phyloP scores from a whole-genome alignment of 2,329 filamentous ascomycete genomes.

The Aspergillus ustus region DNA sequence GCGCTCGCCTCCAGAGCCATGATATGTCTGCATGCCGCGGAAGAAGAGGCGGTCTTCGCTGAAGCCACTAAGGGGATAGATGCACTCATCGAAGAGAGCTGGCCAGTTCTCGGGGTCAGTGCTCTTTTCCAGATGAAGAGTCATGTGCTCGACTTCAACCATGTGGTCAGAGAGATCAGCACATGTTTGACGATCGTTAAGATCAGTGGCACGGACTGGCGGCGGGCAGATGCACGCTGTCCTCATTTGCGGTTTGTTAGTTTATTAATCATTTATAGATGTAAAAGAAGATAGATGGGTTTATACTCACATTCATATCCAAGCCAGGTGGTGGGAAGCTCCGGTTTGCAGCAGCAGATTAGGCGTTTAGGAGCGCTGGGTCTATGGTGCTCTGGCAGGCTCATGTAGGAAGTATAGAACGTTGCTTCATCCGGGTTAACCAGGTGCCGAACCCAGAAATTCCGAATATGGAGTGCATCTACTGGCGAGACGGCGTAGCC shows the following conservation, averaged over 20 bases:
- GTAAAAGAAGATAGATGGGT: background rate
- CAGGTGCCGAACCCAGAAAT: conserved; percentile 50
- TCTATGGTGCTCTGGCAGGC: conserved; percentile 21
- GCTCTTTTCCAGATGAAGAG: conserved; percentile 27
- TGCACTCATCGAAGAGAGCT: conserved; percentile 27
- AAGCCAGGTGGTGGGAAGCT: conserved; percentile 33
- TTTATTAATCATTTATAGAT: background rate
- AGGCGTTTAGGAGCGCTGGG: conserved; percentile 26
- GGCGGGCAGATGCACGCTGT: conserved; percentile 45
- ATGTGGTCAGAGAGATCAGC: conserved; percentile 36
- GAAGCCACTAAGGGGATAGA: conserved; percentile 18
- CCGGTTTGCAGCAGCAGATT: conserved; percentile 1
- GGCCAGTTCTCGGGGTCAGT: conserved; percentile 34
- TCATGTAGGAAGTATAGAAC: conserved; percentile 30
- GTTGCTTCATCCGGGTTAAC: conserved; percentile 33
- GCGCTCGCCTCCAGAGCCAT: conserved; percentile 14
- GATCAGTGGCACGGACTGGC: conserved; percentile 26
- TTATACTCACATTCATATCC: conserved; percentile 40
- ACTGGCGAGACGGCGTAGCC: background rate
- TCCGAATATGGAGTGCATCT: conserved; percentile 38
- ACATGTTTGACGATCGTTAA: conserved; percentile 41
- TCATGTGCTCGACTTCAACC: conserved; percentile 29
- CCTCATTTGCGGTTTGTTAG: conserved; percentile 8
- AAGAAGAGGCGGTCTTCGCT: conserved; percentile 28
- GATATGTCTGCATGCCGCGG: conserved; percentile 28